Evolutionary conservation across 2,329 filamentous ascomycete species (phyloP).

Genomic region (Zarea fungicola): DNA sequence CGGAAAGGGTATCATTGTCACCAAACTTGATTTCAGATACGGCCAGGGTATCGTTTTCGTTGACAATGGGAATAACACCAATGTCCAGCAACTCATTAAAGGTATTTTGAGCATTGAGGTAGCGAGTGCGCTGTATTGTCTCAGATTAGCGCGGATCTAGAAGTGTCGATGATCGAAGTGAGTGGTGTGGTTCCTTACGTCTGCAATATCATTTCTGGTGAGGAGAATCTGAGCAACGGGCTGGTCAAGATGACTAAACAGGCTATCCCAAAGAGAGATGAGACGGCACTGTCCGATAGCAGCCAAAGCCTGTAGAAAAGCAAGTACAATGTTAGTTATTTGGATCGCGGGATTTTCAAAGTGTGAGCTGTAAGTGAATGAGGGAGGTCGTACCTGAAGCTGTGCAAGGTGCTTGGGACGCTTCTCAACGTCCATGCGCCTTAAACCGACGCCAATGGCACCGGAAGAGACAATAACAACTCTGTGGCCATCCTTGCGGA

Average conservation of each 20-base stretch:
- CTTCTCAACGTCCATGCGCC: constrained; percentile 81
- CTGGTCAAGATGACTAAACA: constrained; percentile 83
- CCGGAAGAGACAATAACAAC: constrained; percentile 97
- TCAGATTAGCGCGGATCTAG: constrained; percentile 11
- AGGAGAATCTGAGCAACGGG: constrained; percentile 92
- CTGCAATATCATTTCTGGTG: constrained; percentile 92
- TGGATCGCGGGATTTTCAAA: neutral
- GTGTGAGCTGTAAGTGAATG: neutral
- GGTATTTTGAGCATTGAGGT: constrained; percentile 94
- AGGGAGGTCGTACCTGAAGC: constrained; percentile 49
- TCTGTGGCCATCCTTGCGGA: constrained; percentile 85
- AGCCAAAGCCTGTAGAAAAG: constrained; percentile 62
- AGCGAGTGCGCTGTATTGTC: constrained; percentile 67
- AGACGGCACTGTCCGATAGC: constrained; percentile 94
- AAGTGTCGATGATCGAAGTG: neutral
- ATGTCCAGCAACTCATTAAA: constrained; percentile 85
- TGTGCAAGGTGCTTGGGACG: constrained; percentile 86
- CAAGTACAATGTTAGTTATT: neutral
- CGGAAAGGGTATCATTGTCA: constrained; percentile 95
- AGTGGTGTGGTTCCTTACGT: constrained; percentile 49
- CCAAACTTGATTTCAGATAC: constrained; percentile 99
- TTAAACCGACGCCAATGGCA: constrained; percentile 88
- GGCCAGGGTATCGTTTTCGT: constrained; percentile 95
- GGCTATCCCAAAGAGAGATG: constrained; percentile 90
- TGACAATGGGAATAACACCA: constrained; percentile 97